These are phyloP conservation scores for Petrea volubilis DNA, from an alignment of 257 asterid genomes.

Conservation along the genomic window DNA sequence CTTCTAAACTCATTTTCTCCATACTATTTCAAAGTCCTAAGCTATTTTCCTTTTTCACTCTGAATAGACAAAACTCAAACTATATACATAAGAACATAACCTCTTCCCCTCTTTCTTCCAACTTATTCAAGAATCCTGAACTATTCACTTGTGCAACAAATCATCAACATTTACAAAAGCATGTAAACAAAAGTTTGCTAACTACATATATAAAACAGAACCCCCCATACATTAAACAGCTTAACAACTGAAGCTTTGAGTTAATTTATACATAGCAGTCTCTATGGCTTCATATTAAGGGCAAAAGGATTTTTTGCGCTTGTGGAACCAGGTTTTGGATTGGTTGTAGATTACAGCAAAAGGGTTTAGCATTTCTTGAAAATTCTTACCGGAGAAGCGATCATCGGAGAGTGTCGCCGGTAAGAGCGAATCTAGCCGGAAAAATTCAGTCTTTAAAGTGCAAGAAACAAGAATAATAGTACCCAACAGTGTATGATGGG, in stretches of 20 bases:
- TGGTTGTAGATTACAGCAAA: slow-evolving; percentile 34
- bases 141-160: background rate
- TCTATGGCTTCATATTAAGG: slow-evolving; percentile 15
- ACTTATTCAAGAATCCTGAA: background rate
- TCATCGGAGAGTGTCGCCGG: slow-evolving; percentile 25
- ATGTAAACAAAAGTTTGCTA: background rate
- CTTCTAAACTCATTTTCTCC: slow-evolving; percentile 59
- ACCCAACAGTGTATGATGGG: no score
- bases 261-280: background rate
- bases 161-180: background rate
- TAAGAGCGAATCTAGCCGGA: slow-evolving; percentile 36
- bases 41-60: slow-evolving; percentile 20
- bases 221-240: background rate
- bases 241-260: background rate
- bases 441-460: slow-evolving; percentile 17
- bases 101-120: slow-evolving; percentile 5
- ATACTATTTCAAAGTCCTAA: background rate
- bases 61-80: background rate
- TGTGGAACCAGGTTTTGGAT: slow-evolving; percentile 52
- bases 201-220: background rate
- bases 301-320: slow-evolving; percentile 38
- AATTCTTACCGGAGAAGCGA: slow-evolving; percentile 23
- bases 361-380: slow-evolving; percentile 49
- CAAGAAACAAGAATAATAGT: background rate
- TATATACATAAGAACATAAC: background rate